phyloP scores from a whole-genome alignment of 768 basidiomycete genomes.

The Porpolomopsis calyptriformis region DNA sequence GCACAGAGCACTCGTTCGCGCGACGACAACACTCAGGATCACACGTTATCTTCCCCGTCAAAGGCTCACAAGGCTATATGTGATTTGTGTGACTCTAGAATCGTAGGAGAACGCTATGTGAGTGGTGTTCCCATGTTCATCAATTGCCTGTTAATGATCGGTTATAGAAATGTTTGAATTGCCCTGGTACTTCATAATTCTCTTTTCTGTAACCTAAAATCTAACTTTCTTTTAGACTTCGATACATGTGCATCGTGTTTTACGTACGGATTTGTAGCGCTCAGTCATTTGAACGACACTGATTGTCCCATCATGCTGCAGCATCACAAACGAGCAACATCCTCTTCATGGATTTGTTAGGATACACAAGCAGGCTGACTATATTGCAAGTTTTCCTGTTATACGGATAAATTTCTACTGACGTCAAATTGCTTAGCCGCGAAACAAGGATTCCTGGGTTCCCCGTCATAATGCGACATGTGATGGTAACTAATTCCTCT shows the following conservation, averaged over 20 bases:
- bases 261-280: constrained; percentile 23
- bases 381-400: constrained; percentile 37
- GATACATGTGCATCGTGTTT: constrained; percentile 69
- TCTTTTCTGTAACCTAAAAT: neutral
- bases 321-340: constrained; percentile 64
- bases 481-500: constrained; percentile 29
- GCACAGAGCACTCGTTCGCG: neutral
- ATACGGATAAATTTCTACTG: neutral
- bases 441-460: constrained; percentile 15
- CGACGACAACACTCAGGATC: neutral
- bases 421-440: constrained; percentile 1
- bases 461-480: constrained; percentile 49
- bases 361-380: constrained; percentile 41
- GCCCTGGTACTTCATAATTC: constrained; percentile 33
- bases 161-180: constrained; percentile 60
- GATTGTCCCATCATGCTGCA: constrained; percentile 15
- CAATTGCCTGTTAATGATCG: neutral
- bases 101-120: constrained; percentile 66
- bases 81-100: constrained; percentile 64
- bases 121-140: constrained; percentile 18
- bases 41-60: constrained; percentile 8
- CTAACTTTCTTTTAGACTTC: constrained; percentile 37
- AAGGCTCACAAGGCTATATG: constrained; percentile 59
- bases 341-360: constrained; percentile 67
- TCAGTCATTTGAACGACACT: neutral